Percentiles rank a stretch among this genome's conserved stretches.
Evolutionary conservation across 2,329 filamentous ascomycete species (phyloP).

Genomic region (Ophiostoma tasmaniense): DNA sequence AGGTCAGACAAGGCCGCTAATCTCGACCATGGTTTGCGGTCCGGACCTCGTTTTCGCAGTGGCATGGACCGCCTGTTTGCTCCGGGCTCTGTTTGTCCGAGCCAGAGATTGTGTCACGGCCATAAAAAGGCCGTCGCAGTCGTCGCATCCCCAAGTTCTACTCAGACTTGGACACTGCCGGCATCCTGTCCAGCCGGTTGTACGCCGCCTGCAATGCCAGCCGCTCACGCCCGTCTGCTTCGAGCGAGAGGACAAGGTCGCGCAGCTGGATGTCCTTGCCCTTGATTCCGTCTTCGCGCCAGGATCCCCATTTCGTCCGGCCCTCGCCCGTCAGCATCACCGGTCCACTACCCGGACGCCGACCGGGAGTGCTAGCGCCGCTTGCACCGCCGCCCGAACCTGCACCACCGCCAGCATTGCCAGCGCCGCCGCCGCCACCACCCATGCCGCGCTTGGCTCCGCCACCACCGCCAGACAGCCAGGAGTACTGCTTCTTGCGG

Average conservation of each 20-base stretch:
- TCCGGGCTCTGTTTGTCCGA: too few relatives aligned
- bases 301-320: slow-evolving; percentile 59
- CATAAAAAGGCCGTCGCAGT: neutral
- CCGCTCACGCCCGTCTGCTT: slow-evolving; percentile 61
- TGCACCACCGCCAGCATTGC: neutral
- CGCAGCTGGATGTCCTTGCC: slow-evolving; percentile 75
- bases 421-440: slow-evolving; percentile 25
- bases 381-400: slow-evolving; percentile 1
- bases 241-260: slow-evolving; percentile 71
- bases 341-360: slow-evolving; percentile 26
- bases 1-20: neutral
- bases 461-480: slow-evolving; percentile 54
- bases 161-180: slow-evolving; percentile 10
- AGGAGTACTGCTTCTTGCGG: slow-evolving; percentile 64
- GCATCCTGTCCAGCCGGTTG: slow-evolving; percentile 37
- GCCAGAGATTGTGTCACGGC: too few relatives aligned
- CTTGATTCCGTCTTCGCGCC: slow-evolving; percentile 69
- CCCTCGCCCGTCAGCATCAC: slow-evolving; percentile 47
- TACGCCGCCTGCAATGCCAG: slow-evolving; percentile 54
- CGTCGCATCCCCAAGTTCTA: neutral
- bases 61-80: too few relatives aligned
- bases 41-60: too few relatives aligned
- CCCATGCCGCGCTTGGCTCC: slow-evolving; percentile 29
- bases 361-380: slow-evolving; percentile 17
- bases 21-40: too few relatives aligned